Evolutionary conservation across 352 stramenopile species (phyloP), one percentile per base, ranked within the genome.

Genomic region (Plasmopara muralis): DNA sequence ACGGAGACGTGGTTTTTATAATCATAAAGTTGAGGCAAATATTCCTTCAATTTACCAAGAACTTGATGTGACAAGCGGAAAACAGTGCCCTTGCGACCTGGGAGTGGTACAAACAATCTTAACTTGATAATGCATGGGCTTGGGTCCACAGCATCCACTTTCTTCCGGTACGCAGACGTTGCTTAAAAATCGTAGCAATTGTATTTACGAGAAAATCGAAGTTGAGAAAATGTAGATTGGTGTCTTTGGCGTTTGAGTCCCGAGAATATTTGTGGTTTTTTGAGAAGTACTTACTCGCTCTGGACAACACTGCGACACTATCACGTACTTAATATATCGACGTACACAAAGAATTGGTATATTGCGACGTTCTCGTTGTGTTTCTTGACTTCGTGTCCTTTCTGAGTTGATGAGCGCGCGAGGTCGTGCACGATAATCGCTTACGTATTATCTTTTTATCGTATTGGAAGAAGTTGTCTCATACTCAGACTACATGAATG

Each of bases 61-160:
- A 16, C 47, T 65, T 5, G 57, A 65, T 18, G 20, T 31, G 16
- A 18, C 35, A 1, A 15, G 55, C 18, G 10, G 8, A 56, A 30
- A 16, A 29, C 4, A 25, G 3, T 3, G 20, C 20, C 20, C 6
- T 64, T 28, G 43, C 49, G n/a, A 37, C 33, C 20, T 66, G 47
- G 25, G 20, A 64, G 8, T 66, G 47, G 34, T 15, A 43, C 37
- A 41, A 48, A 9, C 54, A 63, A 18, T 44, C 62, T 34, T 14
- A 61, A 10, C 53, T 70, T 28, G 47, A 50, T 18, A 53, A 70
- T 35, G 62, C 68, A 4, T n/a, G n/a, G n/a, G n/a, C n/a, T n/a
- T n/a, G n/a, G 20, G 20, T 74, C 1, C 68, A 74, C 40, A 47
- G 53, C 6, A 14, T 74, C 12, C 61, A 77, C 34, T 37, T 74